Conservation (phyloP, 768 basidiomycete genomes). For the Suillus subaureus region DNA sequence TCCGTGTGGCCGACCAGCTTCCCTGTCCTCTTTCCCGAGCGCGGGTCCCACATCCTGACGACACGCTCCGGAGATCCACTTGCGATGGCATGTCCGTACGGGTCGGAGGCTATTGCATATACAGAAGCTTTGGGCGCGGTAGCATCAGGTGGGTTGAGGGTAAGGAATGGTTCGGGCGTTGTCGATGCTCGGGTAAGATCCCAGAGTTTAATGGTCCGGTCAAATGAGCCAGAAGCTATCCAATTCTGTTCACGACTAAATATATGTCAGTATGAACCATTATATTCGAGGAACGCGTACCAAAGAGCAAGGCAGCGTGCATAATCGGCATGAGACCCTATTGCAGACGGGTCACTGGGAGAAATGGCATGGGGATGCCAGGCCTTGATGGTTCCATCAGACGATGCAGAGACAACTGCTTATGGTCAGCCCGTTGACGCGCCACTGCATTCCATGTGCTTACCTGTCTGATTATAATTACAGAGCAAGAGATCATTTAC, state of each 20-base stretch:
- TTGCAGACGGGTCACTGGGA: conserved; percentile 59
- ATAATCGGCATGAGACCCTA: conserved; percentile 85
- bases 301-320: conserved; percentile 79
- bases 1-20: conserved; percentile 97
- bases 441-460: conserved; percentile 20
- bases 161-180: conserved; percentile 56
- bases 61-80: conserved; percentile 93
- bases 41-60: conserved; percentile 91
- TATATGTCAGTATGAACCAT: conserved; percentile 15
- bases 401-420: conserved; percentile 88
- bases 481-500: conserved; percentile 92
- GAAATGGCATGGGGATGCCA: conserved; percentile 83
- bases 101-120: conserved; percentile 81
- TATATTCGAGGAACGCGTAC: conserved; percentile 39
- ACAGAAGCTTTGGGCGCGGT: conserved; percentile 68
- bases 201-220: conserved; percentile 94
- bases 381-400: conserved; percentile 91
- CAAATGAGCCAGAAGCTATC: conserved; percentile 94
- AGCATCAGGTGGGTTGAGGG: conserved; percentile 68
- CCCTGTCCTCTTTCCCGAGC: conserved; percentile 75
- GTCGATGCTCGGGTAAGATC: conserved; percentile 59
- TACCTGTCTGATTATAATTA: conserved; percentile 88
- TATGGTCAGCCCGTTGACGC: conserved; percentile 10
- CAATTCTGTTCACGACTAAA: conserved; percentile 77
- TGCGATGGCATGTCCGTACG: conserved; percentile 78